Conservation (phyloP, 2,329 filamentous ascomycete genomes). For the Triangularia verruculosa region DNA sequence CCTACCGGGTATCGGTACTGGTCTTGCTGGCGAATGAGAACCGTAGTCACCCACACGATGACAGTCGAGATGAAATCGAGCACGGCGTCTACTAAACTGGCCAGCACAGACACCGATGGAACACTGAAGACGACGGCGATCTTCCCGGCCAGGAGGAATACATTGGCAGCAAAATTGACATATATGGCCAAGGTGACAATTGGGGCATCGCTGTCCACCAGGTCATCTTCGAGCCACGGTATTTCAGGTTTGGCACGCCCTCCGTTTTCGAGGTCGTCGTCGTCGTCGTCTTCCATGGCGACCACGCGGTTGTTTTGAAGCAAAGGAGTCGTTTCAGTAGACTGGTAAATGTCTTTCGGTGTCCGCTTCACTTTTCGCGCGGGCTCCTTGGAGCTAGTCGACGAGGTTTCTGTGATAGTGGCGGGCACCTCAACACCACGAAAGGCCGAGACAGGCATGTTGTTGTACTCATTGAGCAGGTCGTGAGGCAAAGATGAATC, state of each 20-base stretch:
- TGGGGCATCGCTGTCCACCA: conserved; percentile 66
- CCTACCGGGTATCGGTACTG: conserved; percentile 77
- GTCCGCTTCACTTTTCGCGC: conserved; percentile 68
- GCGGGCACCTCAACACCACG: conserved; percentile 60
- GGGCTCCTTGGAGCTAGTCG: conserved; percentile 31
- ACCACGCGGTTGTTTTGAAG: conserved; percentile 45
- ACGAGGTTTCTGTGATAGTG: conserved; percentile 67
- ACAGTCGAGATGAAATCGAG: conserved; percentile 78
- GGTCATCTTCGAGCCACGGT: conserved; percentile 69
- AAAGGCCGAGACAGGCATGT: conserved; percentile 55
- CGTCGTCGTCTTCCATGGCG: conserved; percentile 45
- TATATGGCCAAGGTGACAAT: conserved; percentile 87
- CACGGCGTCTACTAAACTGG: conserved; percentile 73
- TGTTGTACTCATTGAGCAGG: conserved; percentile 83
- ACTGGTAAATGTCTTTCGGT: conserved; percentile 80
- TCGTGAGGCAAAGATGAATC: conserved; percentile 92
- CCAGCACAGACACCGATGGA: conserved; percentile 76
- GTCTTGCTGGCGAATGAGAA: conserved; percentile 70
- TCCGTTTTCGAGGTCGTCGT: conserved; percentile 42
- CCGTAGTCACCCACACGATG: conserved; percentile 76
- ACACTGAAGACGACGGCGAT: conserved; percentile 73
- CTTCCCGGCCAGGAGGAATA: conserved; percentile 71
- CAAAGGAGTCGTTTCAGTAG: conserved; percentile 66
- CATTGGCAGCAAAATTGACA: conserved; percentile 77
- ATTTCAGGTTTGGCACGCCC: conserved; percentile 53